phyloP scores from a whole-genome alignment of 106 monocot species.

The Hemerocallis citrina region DNA sequence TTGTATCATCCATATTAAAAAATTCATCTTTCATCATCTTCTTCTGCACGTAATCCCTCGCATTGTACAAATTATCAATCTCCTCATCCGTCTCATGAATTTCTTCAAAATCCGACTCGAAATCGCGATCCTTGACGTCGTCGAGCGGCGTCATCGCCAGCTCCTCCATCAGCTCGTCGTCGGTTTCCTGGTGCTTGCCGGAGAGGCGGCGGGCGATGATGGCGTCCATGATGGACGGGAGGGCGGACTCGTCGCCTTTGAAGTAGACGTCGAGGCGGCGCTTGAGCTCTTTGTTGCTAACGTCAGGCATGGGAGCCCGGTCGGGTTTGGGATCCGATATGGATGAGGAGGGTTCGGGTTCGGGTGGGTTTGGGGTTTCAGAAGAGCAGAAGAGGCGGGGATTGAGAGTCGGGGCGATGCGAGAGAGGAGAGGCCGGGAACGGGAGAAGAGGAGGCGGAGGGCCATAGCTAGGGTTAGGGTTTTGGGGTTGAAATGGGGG shows the following conservation, averaged over 20 bases:
- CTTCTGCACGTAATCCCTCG: slow-evolving; percentile 53
- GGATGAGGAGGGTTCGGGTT: slow-evolving; percentile 9
- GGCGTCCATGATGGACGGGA: slow-evolving; percentile 48
- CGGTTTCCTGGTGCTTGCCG: slow-evolving; percentile 65
- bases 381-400: slow-evolving; percentile 17
- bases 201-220: slow-evolving; percentile 40
- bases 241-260: slow-evolving; percentile 46
- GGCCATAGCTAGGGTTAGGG: background rate
- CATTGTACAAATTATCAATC: slow-evolving; percentile 60
- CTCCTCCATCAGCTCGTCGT: slow-evolving; percentile 80
- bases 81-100: slow-evolving; percentile 79
- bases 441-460: background rate
- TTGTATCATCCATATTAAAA: slow-evolving; percentile 76
- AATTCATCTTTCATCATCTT: slow-evolving; percentile 63
- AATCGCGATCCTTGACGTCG: slow-evolving; percentile 52
- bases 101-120: slow-evolving; percentile 89
- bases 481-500: too few species aligned
- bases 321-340: slow-evolving; percentile 6
- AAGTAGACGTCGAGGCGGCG: slow-evolving; percentile 49
- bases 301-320: slow-evolving; percentile 12
- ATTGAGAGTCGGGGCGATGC: background rate
- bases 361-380: background rate
- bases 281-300: slow-evolving; percentile 55
- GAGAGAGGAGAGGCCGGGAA: slow-evolving; percentile 2
- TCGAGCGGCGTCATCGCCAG: slow-evolving; percentile 41